Evolutionary conservation across 2,329 filamentous ascomycete species (phyloP).

Genomic region (Colletotrichum caudatum): DNA sequence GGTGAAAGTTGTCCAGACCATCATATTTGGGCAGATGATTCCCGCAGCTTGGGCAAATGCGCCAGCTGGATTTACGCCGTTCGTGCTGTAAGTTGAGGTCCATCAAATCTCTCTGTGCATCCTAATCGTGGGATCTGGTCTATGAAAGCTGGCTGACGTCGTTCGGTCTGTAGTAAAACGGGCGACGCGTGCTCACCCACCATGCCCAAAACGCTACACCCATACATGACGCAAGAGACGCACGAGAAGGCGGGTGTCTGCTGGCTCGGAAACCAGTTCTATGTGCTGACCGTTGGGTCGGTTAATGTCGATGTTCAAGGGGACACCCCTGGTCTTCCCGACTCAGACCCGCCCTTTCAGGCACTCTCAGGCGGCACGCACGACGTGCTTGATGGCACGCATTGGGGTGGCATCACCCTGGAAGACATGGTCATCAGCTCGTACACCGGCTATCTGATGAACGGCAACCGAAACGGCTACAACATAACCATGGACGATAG

Average conservation of each 20-base stretch:
- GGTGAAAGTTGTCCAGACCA: not conserved
- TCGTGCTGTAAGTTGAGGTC: conserved; percentile 18
- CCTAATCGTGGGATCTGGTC: too few relatives aligned
- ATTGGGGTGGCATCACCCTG: conserved; percentile 23
- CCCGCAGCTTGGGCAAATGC: conserved; percentile 15
- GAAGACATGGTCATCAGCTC: conserved; percentile 33
- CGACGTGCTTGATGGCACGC: conserved; percentile 29
- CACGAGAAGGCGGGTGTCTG: conserved; percentile 17
- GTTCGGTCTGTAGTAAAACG: not conserved
- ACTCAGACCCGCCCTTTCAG: conserved; percentile 21
- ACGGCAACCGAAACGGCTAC: conserved; percentile 30
- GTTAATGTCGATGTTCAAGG: conserved; percentile 3
- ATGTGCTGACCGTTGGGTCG: conserved; percentile 7
- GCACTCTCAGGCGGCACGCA: not conserved
- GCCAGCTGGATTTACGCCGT: conserved; percentile 4
- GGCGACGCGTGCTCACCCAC: conserved; percentile 20
- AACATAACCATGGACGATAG: conserved; percentile 16
- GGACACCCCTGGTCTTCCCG: not conserved
- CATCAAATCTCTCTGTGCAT: not conserved
- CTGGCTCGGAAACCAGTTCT: conserved; percentile 31
- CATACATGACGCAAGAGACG: conserved; percentile 24
- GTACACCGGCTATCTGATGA: conserved; percentile 4
- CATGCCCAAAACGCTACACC: conserved; percentile 18
- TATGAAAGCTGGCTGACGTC: not conserved
- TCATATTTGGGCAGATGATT: conserved; percentile 29